Evolutionary conservation across 345 rosid genomes (phyloP).

Genomic region (Citrus trifoliata): DNA sequence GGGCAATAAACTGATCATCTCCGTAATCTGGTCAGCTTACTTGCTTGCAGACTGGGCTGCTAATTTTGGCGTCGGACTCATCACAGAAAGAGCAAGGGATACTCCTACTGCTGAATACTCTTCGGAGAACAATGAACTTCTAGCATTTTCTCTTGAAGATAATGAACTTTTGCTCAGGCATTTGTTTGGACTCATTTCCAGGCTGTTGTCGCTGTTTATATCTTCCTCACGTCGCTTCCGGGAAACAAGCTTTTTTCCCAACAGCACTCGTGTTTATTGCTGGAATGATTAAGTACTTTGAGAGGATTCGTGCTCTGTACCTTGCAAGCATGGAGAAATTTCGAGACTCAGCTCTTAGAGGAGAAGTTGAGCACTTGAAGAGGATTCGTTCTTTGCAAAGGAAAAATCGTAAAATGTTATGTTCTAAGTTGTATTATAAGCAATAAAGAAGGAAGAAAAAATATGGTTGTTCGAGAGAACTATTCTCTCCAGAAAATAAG

Average conservation of each 20-base stretch:
- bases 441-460: too few species aligned
- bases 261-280: constrained; percentile 38
- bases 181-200: constrained; percentile 45
- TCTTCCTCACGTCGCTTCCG: constrained; percentile 38
- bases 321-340: constrained; percentile 58
- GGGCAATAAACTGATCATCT: constrained; percentile 22
- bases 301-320: constrained; percentile 55
- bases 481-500: too few species aligned
- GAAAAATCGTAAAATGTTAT: neutral
- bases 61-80: constrained; percentile 5
- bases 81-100: constrained; percentile 36
- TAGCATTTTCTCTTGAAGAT: constrained; percentile 52
- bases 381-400: too few species aligned
- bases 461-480: too few species aligned
- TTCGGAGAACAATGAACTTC: constrained; percentile 25
- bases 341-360: constrained; percentile 52
- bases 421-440: too few species aligned
- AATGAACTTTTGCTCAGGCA: constrained; percentile 65
- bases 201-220: constrained; percentile 38
- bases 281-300: constrained; percentile 59
- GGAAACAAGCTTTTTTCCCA: constrained; percentile 28
- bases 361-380: neutral
- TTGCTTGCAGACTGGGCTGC: constrained; percentile 63
- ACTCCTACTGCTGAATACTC: neutral
- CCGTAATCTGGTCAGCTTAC: constrained; percentile 55